Base-by-base conservation (phyloP, 192 early-diverging fungal species). In the Coemansia sp. region DNA sequence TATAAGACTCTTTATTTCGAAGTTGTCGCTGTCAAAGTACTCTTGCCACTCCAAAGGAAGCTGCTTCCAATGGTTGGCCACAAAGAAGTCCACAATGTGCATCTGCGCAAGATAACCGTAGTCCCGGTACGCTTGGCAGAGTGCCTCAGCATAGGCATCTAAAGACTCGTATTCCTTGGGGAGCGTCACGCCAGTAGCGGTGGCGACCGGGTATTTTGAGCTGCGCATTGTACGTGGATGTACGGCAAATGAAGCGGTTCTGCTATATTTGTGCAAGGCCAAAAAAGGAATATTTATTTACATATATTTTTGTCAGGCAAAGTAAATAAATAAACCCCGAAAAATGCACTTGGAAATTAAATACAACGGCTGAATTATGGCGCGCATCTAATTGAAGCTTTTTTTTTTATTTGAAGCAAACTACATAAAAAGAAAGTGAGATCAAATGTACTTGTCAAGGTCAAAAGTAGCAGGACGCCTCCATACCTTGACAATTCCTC, bases 401-500 rank as follows among this genome's bases (percentile, higher is more conserved):
- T n/a, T n/a, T n/a, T n/a, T n/a, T n/a, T n/a, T n/a, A n/a, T n/a
- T n/a, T n/a, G n/a, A n/a, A n/a, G n/a, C n/a, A n/a, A n/a, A n/a
- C n/a, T n/a, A n/a, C n/a, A n/a, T n/a, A n/a, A n/a, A n/a, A n/a
- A n/a, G n/a, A n/a, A n/a, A n/a, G n/a, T n/a, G n/a, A n/a, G n/a
- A n/a, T n/a, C n/a, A n/a, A n/a, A n/a, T n/a, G n/a, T n/a, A n/a
- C n/a, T n/a, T n/a, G n/a, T n/a, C n/a, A 27, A 60, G 24, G 19
- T 77, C 74, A 54, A 63, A 64, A 16, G 61, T 18, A 4, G 42
- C 62, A 10, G 92, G 92, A 7, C 92, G 83, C 45, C 61, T 62
- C 91, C 90, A 95, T 18, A 91, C 68, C 61, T 85, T 89, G 28
- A 95, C 69, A 34, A 77, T 70, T n/a, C 93, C 93, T 8, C 72